phyloP scores from a whole-genome alignment of 305 asterid species.

The Salvia sclarea region DNA sequence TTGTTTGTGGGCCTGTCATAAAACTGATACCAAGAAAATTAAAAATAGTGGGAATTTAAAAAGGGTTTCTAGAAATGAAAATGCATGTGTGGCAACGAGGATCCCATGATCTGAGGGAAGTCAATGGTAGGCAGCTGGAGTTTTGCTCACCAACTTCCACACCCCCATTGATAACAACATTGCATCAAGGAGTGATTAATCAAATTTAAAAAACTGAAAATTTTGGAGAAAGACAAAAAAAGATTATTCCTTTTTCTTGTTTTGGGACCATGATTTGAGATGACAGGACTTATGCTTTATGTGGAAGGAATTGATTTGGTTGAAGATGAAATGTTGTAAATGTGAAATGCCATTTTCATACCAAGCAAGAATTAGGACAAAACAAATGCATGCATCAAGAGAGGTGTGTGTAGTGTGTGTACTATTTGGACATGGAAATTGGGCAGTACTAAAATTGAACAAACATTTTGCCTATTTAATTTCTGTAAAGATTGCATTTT shows the following conservation, averaged over 20 bases:
- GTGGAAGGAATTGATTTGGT: conserved; percentile 12
- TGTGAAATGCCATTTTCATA: conserved; percentile 35
- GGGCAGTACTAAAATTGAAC: not conserved
- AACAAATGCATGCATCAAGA: not conserved
- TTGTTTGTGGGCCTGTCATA: conserved; percentile 21
- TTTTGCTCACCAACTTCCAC: conserved; percentile 65
- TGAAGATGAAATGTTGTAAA: conserved; percentile 5
- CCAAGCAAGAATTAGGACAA: conserved; percentile 12
- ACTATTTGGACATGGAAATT: not conserved
- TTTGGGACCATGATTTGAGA: conserved; percentile 2
- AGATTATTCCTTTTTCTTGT: not conserved
- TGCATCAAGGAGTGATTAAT: conserved; percentile 29
- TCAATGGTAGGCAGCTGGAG: conserved; percentile 86
- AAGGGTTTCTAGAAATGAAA: not conserved
- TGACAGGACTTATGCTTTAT: conserved; percentile 19
- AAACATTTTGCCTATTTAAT: conserved; percentile 14
- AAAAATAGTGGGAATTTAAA: not conserved
- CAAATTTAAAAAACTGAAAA: not conserved
- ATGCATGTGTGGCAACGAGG: conserved; percentile 51
- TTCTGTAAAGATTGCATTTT: conserved; percentile 12
- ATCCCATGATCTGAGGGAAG: conserved; percentile 63
- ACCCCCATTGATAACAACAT: conserved; percentile 40
- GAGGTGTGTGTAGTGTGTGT: not conserved
- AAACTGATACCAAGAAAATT: conserved; percentile 33
- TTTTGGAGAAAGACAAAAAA: not conserved